Evolutionary conservation across 140 eudicot genomes (phyloP).

Genomic region (Stevia rebaudiana): DNA sequence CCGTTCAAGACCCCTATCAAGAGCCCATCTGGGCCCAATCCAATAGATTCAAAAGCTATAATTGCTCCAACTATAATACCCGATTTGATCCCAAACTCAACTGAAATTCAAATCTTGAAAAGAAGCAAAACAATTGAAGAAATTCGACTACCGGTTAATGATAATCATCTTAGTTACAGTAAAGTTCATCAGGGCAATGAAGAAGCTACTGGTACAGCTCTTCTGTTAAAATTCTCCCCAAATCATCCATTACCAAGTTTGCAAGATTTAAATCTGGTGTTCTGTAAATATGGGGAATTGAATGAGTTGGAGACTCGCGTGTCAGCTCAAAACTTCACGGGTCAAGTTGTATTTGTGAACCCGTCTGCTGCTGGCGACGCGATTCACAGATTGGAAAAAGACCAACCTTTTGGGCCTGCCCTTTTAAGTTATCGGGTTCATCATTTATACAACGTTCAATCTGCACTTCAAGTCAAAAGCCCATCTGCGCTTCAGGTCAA

Average conservation of each 20-base stretch:
- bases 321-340: constrained; percentile 17
- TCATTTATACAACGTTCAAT: constrained; percentile 22
- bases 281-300: constrained; percentile 46
- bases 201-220: constrained; percentile 41
- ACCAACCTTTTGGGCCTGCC: constrained; percentile 45
- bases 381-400: constrained; percentile 39
- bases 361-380: constrained; percentile 37
- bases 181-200: constrained; percentile 23
- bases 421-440: constrained; percentile 42
- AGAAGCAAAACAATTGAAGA: constrained; percentile 34
- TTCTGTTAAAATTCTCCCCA: constrained; percentile 44
- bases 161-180: constrained; percentile 7
- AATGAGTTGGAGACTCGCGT: constrained; percentile 39
- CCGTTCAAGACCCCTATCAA: constrained; percentile 27
- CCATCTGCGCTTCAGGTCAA: constrained; percentile 25
- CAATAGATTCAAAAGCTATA: constrained; percentile 16
- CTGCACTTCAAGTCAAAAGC: constrained; percentile 22
- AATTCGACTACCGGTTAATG: constrained; percentile 9
- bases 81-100: constrained; percentile 45
- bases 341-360: constrained; percentile 45
- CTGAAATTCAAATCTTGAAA: constrained; percentile 24
- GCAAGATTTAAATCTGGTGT: constrained; percentile 38
- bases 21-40: constrained; percentile 22
- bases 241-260: constrained; percentile 34
- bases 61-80: constrained; percentile 26